Conservation (phyloP, 352 stramenopile species). For the Pythium aquatile region DNA sequence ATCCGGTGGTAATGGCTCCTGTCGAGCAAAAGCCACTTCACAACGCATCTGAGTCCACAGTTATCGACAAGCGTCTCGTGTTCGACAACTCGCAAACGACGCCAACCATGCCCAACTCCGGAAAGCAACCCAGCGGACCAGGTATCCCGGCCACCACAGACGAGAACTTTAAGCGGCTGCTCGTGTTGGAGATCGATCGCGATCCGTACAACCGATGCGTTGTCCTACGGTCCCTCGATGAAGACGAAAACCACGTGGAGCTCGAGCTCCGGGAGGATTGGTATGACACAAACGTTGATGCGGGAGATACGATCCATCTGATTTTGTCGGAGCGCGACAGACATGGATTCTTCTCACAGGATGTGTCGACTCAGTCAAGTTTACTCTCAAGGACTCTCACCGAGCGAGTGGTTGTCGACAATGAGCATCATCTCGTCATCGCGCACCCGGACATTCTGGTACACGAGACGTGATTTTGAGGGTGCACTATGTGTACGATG, state of each 20-base stretch:
- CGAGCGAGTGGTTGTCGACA: slow-evolving; percentile 13
- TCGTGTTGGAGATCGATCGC: slow-evolving; percentile 65
- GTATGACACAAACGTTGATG: slow-evolving; percentile 72
- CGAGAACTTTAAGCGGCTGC: slow-evolving; percentile 52
- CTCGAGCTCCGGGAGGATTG: slow-evolving; percentile 64
- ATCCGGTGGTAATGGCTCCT: slow-evolving; percentile 12
- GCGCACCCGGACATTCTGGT: slow-evolving; percentile 79
- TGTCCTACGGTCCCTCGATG: slow-evolving; percentile 59
- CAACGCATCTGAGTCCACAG: not conserved
- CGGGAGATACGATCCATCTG: slow-evolving; percentile 78
- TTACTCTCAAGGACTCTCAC: not conserved
- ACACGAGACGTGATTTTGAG: not conserved
- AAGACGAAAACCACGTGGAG: slow-evolving; percentile 59
- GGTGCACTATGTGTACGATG: not conserved
- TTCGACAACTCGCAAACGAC: slow-evolving; percentile 7
- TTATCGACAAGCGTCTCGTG: slow-evolving; percentile 14
- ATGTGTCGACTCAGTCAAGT: slow-evolving; percentile 1
- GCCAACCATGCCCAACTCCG: slow-evolving; percentile 7
- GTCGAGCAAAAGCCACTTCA: not conserved
- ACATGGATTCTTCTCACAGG: slow-evolving; percentile 40
- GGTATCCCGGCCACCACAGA: slow-evolving; percentile 6
- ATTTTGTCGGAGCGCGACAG: slow-evolving; percentile 59
- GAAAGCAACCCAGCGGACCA: not conserved
- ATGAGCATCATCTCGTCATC: slow-evolving; percentile 62
- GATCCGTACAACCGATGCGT: slow-evolving; percentile 51